Conservation (phyloP, 495 filamentous ascomycete species). For the Viridothelium virens region DNA sequence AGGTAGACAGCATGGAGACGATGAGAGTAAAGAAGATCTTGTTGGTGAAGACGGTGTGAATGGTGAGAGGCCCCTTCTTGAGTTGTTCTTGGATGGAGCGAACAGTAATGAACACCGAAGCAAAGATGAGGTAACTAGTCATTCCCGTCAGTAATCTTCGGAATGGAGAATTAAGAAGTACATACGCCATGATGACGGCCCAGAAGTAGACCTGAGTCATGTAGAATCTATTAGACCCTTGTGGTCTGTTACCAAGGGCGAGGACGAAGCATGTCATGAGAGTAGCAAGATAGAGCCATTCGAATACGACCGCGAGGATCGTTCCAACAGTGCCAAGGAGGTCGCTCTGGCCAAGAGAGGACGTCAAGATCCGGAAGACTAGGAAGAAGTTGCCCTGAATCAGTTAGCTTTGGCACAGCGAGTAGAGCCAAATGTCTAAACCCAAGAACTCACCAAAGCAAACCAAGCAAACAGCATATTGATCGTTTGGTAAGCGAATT, state of each 20-base stretch:
- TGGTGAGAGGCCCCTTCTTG: conserved; percentile 48
- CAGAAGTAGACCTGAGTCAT: conserved; percentile 97
- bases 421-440: neutral
- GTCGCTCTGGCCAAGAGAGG: conserved; percentile 58
- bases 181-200: conserved; percentile 85
- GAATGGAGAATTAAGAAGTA: conserved; percentile 15
- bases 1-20: conserved; percentile 83
- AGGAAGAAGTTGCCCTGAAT: conserved; percentile 89
- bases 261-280: conserved; percentile 93
- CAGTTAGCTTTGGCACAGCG: conserved; percentile 3
- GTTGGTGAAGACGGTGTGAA: conserved; percentile 72
- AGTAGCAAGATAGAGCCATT: conserved; percentile 91
- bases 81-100: conserved; percentile 67
- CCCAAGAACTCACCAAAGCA: conserved; percentile 54
- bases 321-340: conserved; percentile 68
- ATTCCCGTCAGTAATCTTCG: conserved; percentile 12
- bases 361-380: conserved; percentile 94
- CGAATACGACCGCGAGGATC: conserved; percentile 79
- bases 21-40: conserved; percentile 88
- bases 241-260: conserved; percentile 91
- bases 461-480: conserved; percentile 99
- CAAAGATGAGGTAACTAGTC: conserved; percentile 78
- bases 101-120: conserved; percentile 91
- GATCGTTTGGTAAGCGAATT: conserved; percentile 89
- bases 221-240: conserved; percentile 86